Evolutionary conservation across 2,329 filamentous ascomycete genomes (phyloP).

Genomic region (Colletotrichum sp.): DNA sequence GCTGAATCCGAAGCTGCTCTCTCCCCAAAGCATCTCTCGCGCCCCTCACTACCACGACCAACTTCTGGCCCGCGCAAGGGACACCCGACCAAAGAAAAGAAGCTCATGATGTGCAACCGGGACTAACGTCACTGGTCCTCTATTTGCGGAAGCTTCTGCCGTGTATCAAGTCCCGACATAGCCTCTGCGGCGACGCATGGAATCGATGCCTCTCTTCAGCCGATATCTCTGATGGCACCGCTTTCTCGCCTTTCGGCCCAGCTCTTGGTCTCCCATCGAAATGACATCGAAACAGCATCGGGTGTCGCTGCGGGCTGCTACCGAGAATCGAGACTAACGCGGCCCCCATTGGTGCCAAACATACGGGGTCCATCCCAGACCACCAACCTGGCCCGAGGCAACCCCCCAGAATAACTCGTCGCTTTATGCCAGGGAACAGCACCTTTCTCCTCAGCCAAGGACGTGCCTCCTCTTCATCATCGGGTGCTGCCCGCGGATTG

Average conservation of each 20-base stretch:
- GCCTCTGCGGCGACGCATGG: not conserved
- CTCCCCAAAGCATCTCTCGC: not conserved
- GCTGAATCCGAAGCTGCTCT: constrained; percentile 17
- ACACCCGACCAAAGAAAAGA: not conserved
- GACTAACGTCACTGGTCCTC: not conserved
- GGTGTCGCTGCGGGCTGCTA: constrained; percentile 1
- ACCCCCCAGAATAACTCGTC: not conserved
- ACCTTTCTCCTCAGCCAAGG: not conserved
- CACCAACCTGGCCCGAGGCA: not conserved
- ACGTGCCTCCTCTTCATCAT: not conserved
- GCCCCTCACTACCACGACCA: not conserved
- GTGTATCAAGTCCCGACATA: not conserved
- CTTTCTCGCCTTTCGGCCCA: not conserved
- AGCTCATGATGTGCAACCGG: not conserved
- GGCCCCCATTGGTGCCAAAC: not conserved
- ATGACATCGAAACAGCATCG: not conserved
- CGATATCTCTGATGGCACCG: not conserved
- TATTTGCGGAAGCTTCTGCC: not conserved
- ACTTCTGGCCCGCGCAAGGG: not conserved
- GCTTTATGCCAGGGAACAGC: not conserved
- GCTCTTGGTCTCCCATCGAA: not conserved
- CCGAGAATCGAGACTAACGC: constrained; percentile 9
- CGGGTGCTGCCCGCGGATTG: not conserved
- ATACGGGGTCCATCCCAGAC: constrained; percentile 5
- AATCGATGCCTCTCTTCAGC: not conserved